Evolutionary conservation across 768 basidiomycete genomes (phyloP), one percentile per base, ranked within the genome.

Genomic region (Lepiota brunneoincarnata): DNA sequence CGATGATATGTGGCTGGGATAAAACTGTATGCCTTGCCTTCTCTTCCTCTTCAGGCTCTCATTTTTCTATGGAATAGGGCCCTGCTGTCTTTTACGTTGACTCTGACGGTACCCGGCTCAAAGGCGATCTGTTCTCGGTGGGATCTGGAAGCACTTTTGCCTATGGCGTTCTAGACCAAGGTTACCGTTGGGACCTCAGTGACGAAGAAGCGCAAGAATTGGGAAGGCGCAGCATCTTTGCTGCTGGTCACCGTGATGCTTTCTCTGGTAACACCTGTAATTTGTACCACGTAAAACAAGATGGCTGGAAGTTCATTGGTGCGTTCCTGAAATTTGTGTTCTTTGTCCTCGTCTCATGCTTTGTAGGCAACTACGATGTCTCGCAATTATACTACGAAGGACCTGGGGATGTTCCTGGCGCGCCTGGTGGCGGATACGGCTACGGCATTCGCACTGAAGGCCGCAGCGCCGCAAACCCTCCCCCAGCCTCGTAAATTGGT

Each of bases 1-100:
- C 97, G 0, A 99, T 98, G 97, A 95, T 99, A 53, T 98, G 95
- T 64, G 97, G 97, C 23, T 98, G 95, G 94, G 97, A 99, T 74
- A 98, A 98, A 77, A 98, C 95, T 10, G 31, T 31, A 31, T 31
- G 31, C 11, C 2, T 31, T 10, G 26, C 15, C 28, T 18, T 28
- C 36, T 24, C 45, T 47, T 44, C 58, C 36, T 53, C 28, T 44
- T n/a, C 46, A 9, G 37, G 23, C 52, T 15, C 54, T 50, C 31
- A 31, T 9, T 50, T 65, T 91, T 9, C 31, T 31, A 9, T 9
- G 4, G 31, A 31, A 31, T 31, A 31, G 86, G 97, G 95, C 1
- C 94, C 95, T 17, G 84, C 92, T 18, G 77, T 99, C 23, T 98
- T 94, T 75, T 98, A 98, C 68, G 97, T 99, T 48, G 97, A 99